A percentile compares a stretch with the other conserved stretches of the same genome.
These are phyloP conservation scores for Parietaria judaica DNA, from an alignment of 306 rosid genomes.

Conservation along the genomic window DNA sequence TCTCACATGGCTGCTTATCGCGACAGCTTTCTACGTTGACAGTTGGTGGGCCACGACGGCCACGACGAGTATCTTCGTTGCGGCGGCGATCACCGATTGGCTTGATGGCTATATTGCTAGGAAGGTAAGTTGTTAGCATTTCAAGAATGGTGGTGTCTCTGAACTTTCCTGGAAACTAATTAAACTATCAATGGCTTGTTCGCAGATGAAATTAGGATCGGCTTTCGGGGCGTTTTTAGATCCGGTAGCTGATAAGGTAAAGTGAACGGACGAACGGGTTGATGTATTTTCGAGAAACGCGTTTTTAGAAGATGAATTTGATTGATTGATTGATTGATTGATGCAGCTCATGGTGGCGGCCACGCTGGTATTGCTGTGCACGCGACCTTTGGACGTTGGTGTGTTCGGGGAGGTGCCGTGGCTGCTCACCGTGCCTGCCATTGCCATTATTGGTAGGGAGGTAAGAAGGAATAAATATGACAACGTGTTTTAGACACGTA, in stretches of 20 bases:
- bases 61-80: conserved; percentile 70
- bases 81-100: conserved; percentile 92
- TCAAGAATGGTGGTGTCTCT: too few species aligned
- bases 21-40: conserved; percentile 71
- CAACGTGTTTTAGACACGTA: too few species aligned
- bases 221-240: conserved; percentile 97
- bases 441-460: conserved; percentile 94
- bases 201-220: conserved; percentile 84
- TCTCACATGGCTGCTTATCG: conserved; percentile 4
- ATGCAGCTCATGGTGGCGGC: conserved; percentile 99
- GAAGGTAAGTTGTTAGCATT: conserved; percentile 36
- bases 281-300: not conserved
- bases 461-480: conserved; percentile 24
- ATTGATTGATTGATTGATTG: conserved; percentile 14
- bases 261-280: conserved; percentile 10
- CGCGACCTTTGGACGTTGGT: conserved; percentile 58
- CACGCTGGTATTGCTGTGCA: conserved; percentile 74
- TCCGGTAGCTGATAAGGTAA: conserved; percentile 99
- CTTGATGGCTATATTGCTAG: conserved; percentile 98
- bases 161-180: too few species aligned
- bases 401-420: conserved; percentile 61
- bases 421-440: conserved; percentile 74
- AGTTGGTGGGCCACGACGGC: conserved; percentile 76
- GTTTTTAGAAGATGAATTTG: conserved; percentile 4
- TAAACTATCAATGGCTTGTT: not conserved